A percentile compares a stretch with the other conserved stretches of the same genome.
phyloP scores from a whole-genome alignment of 257 asterid species.

The Henckelia pumila region DNA sequence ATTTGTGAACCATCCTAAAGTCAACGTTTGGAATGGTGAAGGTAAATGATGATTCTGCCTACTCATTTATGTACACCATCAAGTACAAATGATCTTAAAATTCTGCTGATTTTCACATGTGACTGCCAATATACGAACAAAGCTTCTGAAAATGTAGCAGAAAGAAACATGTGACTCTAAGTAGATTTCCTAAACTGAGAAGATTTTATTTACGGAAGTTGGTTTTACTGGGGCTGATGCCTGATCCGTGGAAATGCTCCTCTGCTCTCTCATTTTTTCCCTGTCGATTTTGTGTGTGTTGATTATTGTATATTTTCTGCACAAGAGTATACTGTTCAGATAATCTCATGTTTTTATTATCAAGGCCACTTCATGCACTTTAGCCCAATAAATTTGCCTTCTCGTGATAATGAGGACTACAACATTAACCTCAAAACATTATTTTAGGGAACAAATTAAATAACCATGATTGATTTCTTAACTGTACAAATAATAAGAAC shows the following conservation, averaged over 20 bases:
- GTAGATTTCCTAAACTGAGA: not conserved
- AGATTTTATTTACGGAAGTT: too few relatives aligned
- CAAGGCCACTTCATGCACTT: not conserved
- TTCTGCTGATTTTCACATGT: not conserved
- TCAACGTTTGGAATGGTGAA: slow-evolving; percentile 75
- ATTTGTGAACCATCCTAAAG: slow-evolving; percentile 59
- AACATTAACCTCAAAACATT: not conserved
- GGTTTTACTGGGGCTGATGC: not conserved
- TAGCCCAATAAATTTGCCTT: not conserved
- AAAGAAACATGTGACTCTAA: not conserved
- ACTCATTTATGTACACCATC: slow-evolving; percentile 1
- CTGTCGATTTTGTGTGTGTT: not conserved
- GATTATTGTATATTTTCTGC: not conserved
- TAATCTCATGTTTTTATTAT: not conserved
- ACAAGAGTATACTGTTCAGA: not conserved
- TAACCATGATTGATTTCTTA: not conserved
- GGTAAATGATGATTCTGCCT: slow-evolving; percentile 47
- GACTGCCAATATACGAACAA: not conserved
- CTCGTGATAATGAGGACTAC: slow-evolving; percentile 12
- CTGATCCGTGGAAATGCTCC: not conserved
- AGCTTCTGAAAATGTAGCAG: slow-evolving; percentile 1
- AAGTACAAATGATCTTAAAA: slow-evolving; percentile 9
- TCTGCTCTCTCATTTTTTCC: not conserved
- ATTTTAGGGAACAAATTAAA: not conserved
- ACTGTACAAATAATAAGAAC: not conserved